Conservation (phyloP, 805 yeast genomes). For the Hermanozyma aechmeae region DNA sequence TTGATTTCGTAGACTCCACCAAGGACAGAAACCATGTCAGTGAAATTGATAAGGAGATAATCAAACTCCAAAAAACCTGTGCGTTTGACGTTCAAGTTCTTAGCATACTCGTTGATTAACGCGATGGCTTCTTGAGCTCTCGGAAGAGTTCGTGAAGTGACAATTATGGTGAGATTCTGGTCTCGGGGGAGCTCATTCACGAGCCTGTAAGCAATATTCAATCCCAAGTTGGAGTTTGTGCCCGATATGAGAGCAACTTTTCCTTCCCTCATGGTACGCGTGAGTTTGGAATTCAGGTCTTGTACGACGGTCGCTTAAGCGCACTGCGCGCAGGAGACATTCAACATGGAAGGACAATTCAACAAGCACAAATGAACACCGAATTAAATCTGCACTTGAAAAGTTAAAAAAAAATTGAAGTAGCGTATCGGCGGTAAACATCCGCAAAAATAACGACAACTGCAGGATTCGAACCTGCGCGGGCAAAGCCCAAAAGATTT, state of each 20-base stretch:
- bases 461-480: conserved; percentile 77
- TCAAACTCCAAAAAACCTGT: conserved; percentile 79
- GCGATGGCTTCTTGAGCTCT: conserved; percentile 70
- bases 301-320: no score
- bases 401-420: no score
- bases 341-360: no score
- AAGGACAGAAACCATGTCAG: conserved; percentile 78
- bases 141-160: conserved; percentile 84
- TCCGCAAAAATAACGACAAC: conserved; percentile 50
- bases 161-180: conserved; percentile 63
- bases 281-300: no score
- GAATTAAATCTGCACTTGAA: no score
- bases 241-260: conserved; percentile 35
- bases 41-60: conserved; percentile 81
- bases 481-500: conserved; percentile 69
- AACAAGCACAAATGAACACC: no score
- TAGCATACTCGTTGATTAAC: conserved; percentile 3
- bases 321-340: no score
- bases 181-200: conserved; percentile 48
- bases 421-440: no score
- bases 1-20: conserved; percentile 64
- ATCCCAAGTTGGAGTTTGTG: conserved; percentile 61
- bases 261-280: conserved; percentile 11
- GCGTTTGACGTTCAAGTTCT: no score
- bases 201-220: conserved; percentile 75